A percentile compares a stretch with the other conserved stretches of the same genome.
Conservation (phyloP, 805 yeast genomes). For the Lachancea cidri region DNA sequence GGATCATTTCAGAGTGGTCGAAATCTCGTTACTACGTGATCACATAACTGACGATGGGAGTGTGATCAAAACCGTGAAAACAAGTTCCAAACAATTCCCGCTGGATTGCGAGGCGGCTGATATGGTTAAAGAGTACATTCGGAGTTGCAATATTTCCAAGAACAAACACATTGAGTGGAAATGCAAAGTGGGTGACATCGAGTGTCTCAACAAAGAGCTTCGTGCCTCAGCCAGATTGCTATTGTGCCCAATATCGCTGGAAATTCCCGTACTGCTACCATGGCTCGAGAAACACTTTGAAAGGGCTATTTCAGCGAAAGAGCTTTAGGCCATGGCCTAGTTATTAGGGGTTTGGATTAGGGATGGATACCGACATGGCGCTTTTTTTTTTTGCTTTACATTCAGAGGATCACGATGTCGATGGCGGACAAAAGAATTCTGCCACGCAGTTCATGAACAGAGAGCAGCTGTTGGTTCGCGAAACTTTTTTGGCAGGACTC, state of each 20-base stretch:
- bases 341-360: conserved; percentile 13
- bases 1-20: not conserved
- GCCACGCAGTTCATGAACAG: conserved; percentile 5
- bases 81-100: conserved; percentile 1
- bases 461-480: conserved; percentile 8
- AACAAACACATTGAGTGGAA: conserved; percentile 5
- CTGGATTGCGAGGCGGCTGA: not conserved
- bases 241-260: conserved; percentile 4
- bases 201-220: conserved; percentile 1
- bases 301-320: conserved; percentile 2
- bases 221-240: conserved; percentile 6
- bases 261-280: conserved; percentile 8
- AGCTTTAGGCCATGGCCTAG: conserved; percentile 12
- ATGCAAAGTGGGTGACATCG: conserved; percentile 5
- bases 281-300: conserved; percentile 5
- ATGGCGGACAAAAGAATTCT: conserved; percentile 4
- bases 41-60: conserved; percentile 4
- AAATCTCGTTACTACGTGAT: not conserved
- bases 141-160: not conserved
- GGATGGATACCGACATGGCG: conserved; percentile 9
- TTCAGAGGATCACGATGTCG: conserved; percentile 9
- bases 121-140: not conserved
- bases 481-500: conserved; percentile 10
- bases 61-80: not conserved
- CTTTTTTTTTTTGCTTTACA: conserved; percentile 9